phyloP scores from a whole-genome alignment of 2,329 filamentous ascomycete genomes.

The Tolypocladium album region DNA sequence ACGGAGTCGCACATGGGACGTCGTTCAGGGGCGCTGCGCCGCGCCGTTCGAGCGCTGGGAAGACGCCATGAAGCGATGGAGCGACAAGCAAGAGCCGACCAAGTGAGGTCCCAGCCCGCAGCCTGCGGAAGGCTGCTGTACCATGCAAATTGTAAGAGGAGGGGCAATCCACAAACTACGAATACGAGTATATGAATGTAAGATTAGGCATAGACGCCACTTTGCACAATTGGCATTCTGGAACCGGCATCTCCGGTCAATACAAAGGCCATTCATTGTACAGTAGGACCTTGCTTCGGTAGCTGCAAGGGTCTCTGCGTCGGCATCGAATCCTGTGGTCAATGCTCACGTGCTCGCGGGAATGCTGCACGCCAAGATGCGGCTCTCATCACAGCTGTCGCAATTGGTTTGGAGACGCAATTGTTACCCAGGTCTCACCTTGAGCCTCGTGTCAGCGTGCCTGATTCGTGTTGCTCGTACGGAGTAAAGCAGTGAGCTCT shows the following conservation, averaged over 20 bases:
- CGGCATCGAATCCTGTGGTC: neutral
- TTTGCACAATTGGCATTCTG: neutral
- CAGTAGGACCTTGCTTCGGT: neutral
- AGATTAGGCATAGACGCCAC: neutral
- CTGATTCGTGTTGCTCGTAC: neutral
- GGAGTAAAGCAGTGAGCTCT: neutral
- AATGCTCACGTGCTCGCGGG: neutral
- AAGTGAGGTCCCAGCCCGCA: conserved; percentile 1
- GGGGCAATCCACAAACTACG: neutral
- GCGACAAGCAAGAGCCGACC: conserved; percentile 19
- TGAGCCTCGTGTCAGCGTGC: neutral
- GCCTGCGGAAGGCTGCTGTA: neutral
- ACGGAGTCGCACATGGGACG: conserved; percentile 67
- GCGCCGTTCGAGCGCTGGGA: conserved; percentile 51
- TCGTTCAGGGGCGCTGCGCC: conserved; percentile 67
- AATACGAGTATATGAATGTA: neutral
- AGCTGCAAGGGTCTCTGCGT: neutral
- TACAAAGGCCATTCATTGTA: neutral
- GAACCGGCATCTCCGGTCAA: neutral
- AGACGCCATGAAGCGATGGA: conserved; percentile 53
- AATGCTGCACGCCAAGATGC: neutral
- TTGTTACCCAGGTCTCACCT: neutral
- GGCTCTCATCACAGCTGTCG: neutral
- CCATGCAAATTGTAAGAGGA: neutral
- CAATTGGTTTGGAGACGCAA: neutral